Conservation (phyloP, 1,284 basidiomycete species). For the Apiotrichum porosum region DNA sequence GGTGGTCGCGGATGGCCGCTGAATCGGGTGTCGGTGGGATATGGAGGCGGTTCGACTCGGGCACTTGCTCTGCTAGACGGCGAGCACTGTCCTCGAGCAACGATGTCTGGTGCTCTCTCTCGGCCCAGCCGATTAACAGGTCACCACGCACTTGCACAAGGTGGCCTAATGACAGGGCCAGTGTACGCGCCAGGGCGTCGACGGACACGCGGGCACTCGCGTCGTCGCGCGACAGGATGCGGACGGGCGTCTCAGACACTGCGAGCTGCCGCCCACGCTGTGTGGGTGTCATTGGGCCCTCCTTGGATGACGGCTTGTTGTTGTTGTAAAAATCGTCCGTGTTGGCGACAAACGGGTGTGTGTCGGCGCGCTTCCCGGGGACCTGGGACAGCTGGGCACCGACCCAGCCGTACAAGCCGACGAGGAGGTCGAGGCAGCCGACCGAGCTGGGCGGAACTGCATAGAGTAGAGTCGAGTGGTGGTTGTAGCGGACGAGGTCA, state of each 20-base stretch:
- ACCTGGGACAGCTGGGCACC: constrained; percentile 31
- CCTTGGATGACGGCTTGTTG: background rate
- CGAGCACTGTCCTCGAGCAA: constrained; percentile 27
- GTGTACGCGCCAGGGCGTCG: constrained; percentile 23
- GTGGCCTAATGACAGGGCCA: constrained; percentile 31
- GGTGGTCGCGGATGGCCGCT: constrained; percentile 7
- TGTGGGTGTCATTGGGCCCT: constrained; percentile 14
- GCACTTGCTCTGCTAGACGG: constrained; percentile 9
- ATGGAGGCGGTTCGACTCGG: constrained; percentile 3
- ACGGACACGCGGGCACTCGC: constrained; percentile 7
- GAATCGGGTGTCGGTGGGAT: background rate
- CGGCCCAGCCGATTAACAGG: constrained; percentile 36
- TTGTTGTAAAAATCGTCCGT: constrained; percentile 10
- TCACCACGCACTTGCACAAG: constrained; percentile 28
- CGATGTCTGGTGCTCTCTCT: constrained; percentile 30
- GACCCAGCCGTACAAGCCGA: constrained; percentile 44
- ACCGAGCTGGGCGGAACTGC: constrained; percentile 45
- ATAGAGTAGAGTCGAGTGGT: constrained; percentile 45
- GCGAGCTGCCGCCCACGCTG: constrained; percentile 16
- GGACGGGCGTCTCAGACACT: constrained; percentile 18
- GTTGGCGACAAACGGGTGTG: constrained; percentile 5
- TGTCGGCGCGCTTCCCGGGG: constrained; percentile 11
- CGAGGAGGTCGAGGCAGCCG: constrained; percentile 41
- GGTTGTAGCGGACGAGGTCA: constrained; percentile 41
- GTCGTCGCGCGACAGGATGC: constrained; percentile 19